Evolutionary conservation across 2,329 filamentous ascomycete species (phyloP).

Genomic region (Penicillium paneum): DNA sequence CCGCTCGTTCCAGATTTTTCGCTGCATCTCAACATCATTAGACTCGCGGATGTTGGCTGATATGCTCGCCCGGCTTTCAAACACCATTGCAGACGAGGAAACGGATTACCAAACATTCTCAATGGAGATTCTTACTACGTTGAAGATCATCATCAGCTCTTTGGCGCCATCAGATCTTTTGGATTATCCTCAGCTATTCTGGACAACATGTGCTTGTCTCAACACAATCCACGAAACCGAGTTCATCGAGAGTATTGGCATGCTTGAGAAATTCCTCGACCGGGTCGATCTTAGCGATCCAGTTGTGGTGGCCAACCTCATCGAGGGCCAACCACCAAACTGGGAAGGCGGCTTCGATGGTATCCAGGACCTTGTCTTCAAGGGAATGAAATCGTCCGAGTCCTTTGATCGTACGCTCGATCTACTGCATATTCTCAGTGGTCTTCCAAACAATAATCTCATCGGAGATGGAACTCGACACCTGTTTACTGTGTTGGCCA

Average conservation of each 20-base stretch:
- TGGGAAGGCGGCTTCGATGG: constrained; percentile 92
- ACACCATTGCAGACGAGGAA: constrained; percentile 94
- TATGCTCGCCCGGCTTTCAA: constrained; percentile 91
- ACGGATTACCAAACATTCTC: constrained; percentile 94
- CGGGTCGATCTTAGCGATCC: constrained; percentile 77
- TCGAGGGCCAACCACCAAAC: constrained; percentile 73
- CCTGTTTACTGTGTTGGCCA: constrained; percentile 84
- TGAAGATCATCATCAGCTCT: constrained; percentile 86
- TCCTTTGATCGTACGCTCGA: constrained; percentile 76
- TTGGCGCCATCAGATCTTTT: constrained; percentile 75
- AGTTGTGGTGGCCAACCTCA: constrained; percentile 65
- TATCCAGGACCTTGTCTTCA: constrained; percentile 80
- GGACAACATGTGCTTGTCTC: constrained; percentile 93
- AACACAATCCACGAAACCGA: constrained; percentile 96
- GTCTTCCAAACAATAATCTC: constrained; percentile 72
- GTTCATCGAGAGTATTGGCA: constrained; percentile 84
- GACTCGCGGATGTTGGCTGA: constrained; percentile 94
- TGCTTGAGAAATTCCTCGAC: constrained; percentile 81
- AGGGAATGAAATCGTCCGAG: constrained; percentile 81
- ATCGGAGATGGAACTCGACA: constrained; percentile 79
- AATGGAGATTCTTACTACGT: constrained; percentile 92
- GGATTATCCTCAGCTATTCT: constrained; percentile 93
- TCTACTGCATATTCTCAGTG: constrained; percentile 73
- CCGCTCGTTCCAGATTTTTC: constrained; percentile 94
- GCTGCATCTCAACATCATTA: constrained; percentile 84